These are phyloP conservation scores for Coelastrella sp. DNA, from an alignment of 139 green algal genomes.

Conservation along the genomic window DNA sequence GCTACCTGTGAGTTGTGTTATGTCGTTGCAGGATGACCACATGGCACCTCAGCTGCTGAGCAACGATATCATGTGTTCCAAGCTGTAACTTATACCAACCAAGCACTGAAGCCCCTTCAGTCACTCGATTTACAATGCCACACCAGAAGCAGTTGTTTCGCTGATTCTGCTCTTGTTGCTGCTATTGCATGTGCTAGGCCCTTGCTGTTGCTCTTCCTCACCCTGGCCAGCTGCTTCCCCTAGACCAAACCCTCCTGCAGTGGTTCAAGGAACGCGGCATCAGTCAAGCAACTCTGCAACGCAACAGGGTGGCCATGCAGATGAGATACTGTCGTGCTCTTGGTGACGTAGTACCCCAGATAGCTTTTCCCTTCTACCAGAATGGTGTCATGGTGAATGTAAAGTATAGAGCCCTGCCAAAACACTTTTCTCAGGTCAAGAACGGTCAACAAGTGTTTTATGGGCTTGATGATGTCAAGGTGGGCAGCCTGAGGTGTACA, in stretches of 20 bases:
- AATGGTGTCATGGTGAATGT: conserved; percentile 83
- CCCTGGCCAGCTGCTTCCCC: not conserved
- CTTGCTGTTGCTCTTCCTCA: not conserved
- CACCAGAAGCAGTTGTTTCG: not conserved
- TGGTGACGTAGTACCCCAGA: not conserved
- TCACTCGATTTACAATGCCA: not conserved
- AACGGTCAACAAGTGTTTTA: conserved; percentile 84
- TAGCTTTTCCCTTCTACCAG: conserved; percentile 25
- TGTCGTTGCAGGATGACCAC: no score
- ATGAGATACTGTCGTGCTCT: not conserved
- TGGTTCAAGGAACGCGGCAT: conserved; percentile 36
- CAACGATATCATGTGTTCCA: no score
- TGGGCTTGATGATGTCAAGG: conserved; percentile 80
- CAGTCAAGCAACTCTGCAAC: not conserved
- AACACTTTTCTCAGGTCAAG: conserved; percentile 53
- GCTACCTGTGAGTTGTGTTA: no score
- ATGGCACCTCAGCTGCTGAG: no score
- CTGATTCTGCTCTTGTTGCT: not conserved
- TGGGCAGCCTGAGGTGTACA: not conserved
- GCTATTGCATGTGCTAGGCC: not conserved
- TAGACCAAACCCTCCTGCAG: not conserved
- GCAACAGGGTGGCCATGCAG: not conserved
- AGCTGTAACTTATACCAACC: no score
- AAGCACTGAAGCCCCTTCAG: no score
- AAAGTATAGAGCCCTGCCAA: conserved; percentile 82